These are phyloP conservation scores for Rhytidhysteron rufulum DNA, from an alignment of 2,329 filamentous ascomycete species.

Conservation along the genomic window DNA sequence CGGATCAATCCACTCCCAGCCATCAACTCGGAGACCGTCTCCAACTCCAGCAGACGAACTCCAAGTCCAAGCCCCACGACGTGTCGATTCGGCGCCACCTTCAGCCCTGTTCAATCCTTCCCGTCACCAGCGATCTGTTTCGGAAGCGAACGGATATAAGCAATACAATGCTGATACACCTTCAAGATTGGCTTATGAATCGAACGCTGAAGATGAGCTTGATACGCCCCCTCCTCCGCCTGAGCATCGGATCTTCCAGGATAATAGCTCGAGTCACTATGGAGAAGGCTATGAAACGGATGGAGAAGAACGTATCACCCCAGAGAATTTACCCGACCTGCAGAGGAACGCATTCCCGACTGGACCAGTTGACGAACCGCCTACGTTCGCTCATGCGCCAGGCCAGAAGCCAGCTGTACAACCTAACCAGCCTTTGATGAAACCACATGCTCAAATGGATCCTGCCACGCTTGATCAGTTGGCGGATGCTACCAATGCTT, in stretches of 20 bases:
- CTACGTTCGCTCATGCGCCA: conserved; percentile 73
- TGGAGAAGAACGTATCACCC: conserved; percentile 21
- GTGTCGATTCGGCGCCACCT: conserved; percentile 43
- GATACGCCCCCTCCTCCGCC: conserved; percentile 41
- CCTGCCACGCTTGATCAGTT: conserved; percentile 76
- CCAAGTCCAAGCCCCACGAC: conserved; percentile 26
- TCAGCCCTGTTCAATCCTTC: conserved; percentile 19
- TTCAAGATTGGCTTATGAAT: conserved; percentile 37
- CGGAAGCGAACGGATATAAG: conserved; percentile 44
- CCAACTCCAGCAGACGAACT: conserved; percentile 31
- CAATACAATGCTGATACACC: conserved; percentile 38
- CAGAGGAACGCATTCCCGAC: conserved; percentile 49
- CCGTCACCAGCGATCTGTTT: conserved; percentile 48
- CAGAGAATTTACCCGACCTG: conserved; percentile 29
- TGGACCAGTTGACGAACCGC: conserved; percentile 73
- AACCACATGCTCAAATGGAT: conserved; percentile 81
- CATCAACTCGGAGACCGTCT: conserved; percentile 42
- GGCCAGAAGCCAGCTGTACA: conserved; percentile 65
- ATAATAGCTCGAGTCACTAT: conserved; percentile 13
- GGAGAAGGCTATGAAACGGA: conserved; percentile 27
- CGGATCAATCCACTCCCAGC: conserved; percentile 40
- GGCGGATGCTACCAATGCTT: conserved; percentile 62
- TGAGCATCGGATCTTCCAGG: conserved; percentile 29
- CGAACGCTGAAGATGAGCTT: conserved; percentile 22
- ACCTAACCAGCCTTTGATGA: conserved; percentile 70